Evolutionary conservation across 2,329 filamentous ascomycete species (phyloP).

Genomic region (Teratosphaeria epicoccoides): DNA sequence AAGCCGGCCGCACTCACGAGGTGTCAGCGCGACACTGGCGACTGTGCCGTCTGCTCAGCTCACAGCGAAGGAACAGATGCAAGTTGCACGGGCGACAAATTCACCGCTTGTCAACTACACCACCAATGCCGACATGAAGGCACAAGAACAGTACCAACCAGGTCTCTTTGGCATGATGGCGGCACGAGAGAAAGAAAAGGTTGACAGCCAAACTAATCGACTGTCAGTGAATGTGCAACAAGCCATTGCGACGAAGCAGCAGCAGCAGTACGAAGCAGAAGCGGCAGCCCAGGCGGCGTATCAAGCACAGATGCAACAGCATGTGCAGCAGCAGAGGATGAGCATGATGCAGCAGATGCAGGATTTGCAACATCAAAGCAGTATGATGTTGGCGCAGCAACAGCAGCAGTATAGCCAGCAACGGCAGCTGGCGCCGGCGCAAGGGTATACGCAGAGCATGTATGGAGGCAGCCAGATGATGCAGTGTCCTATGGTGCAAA

Average conservation of each 20-base stretch:
- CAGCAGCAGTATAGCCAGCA: slow-evolving; percentile 6
- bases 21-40: slow-evolving; percentile 14
- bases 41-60: slow-evolving; percentile 48
- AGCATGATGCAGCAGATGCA: slow-evolving; percentile 19
- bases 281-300: slow-evolving; percentile 23
- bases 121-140: slow-evolving; percentile 31
- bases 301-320: slow-evolving; percentile 11
- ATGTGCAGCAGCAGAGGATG: slow-evolving; percentile 18
- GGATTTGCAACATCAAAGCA: slow-evolving; percentile 2
- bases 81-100: slow-evolving; percentile 72
- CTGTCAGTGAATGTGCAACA: slow-evolving; percentile 56
- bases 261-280: slow-evolving; percentile 34
- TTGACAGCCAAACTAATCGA: slow-evolving; percentile 50
- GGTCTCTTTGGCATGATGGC: slow-evolving; percentile 70
- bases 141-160: slow-evolving; percentile 29
- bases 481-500: slow-evolving; percentile 2
- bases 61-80: slow-evolving; percentile 80
- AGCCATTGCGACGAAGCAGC: slow-evolving; percentile 49
- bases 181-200: slow-evolving; percentile 65
- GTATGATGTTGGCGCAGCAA: slow-evolving; percentile 2
- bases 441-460: background rate
- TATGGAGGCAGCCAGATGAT: background rate
- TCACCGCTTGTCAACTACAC: slow-evolving; percentile 63
- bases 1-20: slow-evolving; percentile 22
- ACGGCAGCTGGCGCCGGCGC: slow-evolving; percentile 5